Evolutionary conservation across 352 stramenopile genomes (phyloP).

Genomic region (Pythium insidiosum): DNA sequence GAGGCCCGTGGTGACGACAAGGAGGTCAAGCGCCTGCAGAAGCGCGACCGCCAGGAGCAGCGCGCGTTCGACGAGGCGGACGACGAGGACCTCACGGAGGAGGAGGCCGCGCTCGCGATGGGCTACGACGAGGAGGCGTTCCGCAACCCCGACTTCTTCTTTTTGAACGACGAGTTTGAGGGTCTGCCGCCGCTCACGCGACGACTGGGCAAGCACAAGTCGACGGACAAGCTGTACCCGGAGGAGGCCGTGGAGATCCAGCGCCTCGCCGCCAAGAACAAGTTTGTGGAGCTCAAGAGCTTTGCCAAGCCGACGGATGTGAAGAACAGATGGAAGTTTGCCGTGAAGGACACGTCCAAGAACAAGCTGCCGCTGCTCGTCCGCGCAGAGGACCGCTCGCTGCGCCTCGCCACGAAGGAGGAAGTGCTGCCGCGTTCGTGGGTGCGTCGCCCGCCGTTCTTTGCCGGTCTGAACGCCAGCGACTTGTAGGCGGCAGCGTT

Average conservation of each 20-base stretch:
- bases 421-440: slow-evolving; percentile 76
- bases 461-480: slow-evolving; percentile 47
- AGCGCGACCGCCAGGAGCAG: slow-evolving; percentile 35
- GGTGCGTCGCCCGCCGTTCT: slow-evolving; percentile 69
- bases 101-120: slow-evolving; percentile 47
- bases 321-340: slow-evolving; percentile 63
- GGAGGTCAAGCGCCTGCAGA: slow-evolving; percentile 48
- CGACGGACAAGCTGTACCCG: slow-evolving; percentile 76
- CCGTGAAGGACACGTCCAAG: slow-evolving; percentile 77
- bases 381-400: slow-evolving; percentile 36
- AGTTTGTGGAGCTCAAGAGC: slow-evolving; percentile 59
- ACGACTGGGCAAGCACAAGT: slow-evolving; percentile 72
- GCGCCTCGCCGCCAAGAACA: slow-evolving; percentile 64
- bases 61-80: slow-evolving; percentile 30
- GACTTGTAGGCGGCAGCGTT: slow-evolving; percentile 12
- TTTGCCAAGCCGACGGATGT: slow-evolving; percentile 62
- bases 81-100: slow-evolving; percentile 40
- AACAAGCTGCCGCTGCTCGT: slow-evolving; percentile 73
- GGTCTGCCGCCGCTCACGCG: slow-evolving; percentile 69
- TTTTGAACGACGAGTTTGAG: slow-evolving; percentile 78
- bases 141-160: slow-evolving; percentile 83
- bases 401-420: slow-evolving; percentile 66
- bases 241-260: slow-evolving; percentile 71
- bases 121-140: slow-evolving; percentile 61
- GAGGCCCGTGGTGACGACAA: slow-evolving; percentile 44